Evolutionary conservation across 768 basidiomycete genomes (phyloP).

Genomic region (Macrolepiota dolichaula): DNA sequence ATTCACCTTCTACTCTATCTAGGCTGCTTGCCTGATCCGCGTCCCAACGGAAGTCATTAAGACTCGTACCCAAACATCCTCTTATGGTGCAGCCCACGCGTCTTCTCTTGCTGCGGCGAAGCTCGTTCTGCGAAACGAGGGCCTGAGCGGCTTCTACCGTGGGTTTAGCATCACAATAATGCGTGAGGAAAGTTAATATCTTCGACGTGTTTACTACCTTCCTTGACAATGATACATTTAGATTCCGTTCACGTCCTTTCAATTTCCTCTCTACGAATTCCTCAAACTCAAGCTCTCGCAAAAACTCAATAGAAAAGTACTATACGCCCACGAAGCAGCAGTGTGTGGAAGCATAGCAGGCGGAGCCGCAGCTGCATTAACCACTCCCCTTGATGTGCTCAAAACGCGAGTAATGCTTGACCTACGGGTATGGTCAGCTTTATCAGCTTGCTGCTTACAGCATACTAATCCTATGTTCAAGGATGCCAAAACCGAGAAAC

Average conservation of each 20-base stretch:
- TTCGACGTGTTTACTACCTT: conserved; percentile 16
- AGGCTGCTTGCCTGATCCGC: conserved; percentile 89
- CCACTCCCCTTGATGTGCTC: conserved; percentile 93
- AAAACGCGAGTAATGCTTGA: conserved; percentile 98
- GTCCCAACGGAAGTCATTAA: conserved; percentile 98
- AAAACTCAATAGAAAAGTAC: conserved; percentile 46
- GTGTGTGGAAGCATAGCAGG: conserved; percentile 90
- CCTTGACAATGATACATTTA: conserved; percentile 26
- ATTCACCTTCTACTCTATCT: conserved; percentile 12
- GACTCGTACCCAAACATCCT: conserved; percentile 84
- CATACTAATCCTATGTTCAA: conserved; percentile 20
- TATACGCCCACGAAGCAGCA: conserved; percentile 76
- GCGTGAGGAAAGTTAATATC: conserved; percentile 32
- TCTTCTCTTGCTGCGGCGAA: conserved; percentile 62
- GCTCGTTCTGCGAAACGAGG: conserved; percentile 56
- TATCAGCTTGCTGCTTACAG: neutral
- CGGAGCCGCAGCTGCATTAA: conserved; percentile 82
- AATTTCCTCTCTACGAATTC: conserved; percentile 93
- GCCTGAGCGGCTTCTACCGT: conserved; percentile 79
- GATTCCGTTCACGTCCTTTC: conserved; percentile 96
- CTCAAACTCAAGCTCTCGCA: conserved; percentile 69
- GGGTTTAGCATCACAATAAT: conserved; percentile 80
- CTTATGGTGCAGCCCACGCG: conserved; percentile 52
- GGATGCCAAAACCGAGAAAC: conserved; percentile 44
- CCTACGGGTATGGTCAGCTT: conserved; percentile 52